These are phyloP conservation scores for Bassia scoparia DNA, from an alignment of 148 eudicot species.

Conservation along the genomic window DNA sequence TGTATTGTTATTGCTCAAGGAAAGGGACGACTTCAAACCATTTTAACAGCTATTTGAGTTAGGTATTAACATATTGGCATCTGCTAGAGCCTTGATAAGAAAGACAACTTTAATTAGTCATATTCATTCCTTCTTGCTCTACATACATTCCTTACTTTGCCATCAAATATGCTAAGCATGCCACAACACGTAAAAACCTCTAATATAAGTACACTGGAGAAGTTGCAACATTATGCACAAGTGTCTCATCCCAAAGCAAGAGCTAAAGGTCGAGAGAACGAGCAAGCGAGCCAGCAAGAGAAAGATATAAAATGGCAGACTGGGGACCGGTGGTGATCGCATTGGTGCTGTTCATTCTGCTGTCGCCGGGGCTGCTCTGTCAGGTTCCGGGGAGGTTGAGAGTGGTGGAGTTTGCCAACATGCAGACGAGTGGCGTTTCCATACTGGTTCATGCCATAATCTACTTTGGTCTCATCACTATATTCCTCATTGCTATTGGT, in stretches of 20 bases:
- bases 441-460: constrained; percentile 42
- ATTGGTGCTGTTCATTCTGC: constrained; percentile 43
- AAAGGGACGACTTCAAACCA: no score
- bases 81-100: background rate
- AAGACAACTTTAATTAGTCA: constrained; percentile 11
- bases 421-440: constrained; percentile 45
- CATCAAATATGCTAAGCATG: constrained; percentile 12
- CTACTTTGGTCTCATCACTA: constrained; percentile 44
- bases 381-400: constrained; percentile 41
- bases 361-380: constrained; percentile 49
- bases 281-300: background rate
- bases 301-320: constrained; percentile 32
- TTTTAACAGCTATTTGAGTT: no score
- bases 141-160: background rate
- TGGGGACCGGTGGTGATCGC: constrained; percentile 62
- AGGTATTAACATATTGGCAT: background rate
- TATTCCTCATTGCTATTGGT: constrained; percentile 49
- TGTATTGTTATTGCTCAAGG: no score
- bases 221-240: background rate
- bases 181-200: background rate
- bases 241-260: background rate
- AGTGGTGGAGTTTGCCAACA: constrained; percentile 35
- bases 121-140: background rate
- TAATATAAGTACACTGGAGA: background rate
- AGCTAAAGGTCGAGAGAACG: background rate